phyloP scores from a whole-genome alignment of 2,329 filamentous ascomycete genomes.

The Pseudogymnoascus sp. region DNA sequence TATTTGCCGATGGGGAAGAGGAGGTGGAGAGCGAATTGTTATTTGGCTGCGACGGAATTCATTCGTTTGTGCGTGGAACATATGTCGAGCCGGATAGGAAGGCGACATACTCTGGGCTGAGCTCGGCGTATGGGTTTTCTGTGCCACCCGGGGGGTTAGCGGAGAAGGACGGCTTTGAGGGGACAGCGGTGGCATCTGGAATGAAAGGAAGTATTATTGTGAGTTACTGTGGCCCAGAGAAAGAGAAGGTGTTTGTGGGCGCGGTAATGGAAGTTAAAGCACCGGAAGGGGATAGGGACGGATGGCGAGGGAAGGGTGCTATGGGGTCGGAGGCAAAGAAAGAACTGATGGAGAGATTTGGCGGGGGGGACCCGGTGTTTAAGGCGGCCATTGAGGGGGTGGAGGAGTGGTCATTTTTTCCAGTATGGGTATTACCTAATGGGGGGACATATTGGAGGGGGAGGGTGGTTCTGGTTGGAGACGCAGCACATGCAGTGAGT shows the following conservation, averaged over 20 bases:
- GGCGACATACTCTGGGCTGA: constrained; percentile 12
- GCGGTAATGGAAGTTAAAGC: constrained; percentile 15
- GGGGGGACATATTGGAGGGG: constrained; percentile 15
- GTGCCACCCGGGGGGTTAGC: neutral
- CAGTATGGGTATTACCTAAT: constrained; percentile 14
- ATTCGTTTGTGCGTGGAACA: constrained; percentile 24
- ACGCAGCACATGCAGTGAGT: constrained; percentile 19
- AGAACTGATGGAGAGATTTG: constrained; percentile 14
- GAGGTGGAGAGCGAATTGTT: constrained; percentile 24
- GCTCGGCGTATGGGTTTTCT: constrained; percentile 12
- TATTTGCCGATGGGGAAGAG: constrained; percentile 25
- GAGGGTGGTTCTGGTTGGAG: constrained; percentile 16
- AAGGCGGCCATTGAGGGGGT: constrained; percentile 9
- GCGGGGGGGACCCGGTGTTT: constrained; percentile 11
- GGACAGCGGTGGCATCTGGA: constrained; percentile 14
- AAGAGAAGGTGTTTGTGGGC: constrained; percentile 14
- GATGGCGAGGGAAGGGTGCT: constrained; percentile 13
- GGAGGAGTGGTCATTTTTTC: constrained; percentile 15
- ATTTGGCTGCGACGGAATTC: constrained; percentile 30
- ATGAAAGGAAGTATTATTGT: constrained; percentile 13
- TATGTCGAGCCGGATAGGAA: constrained; percentile 17
- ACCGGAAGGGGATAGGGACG: constrained; percentile 13
- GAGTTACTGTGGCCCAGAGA: constrained; percentile 11
- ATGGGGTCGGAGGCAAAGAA: constrained; percentile 10
- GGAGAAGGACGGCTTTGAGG: constrained; percentile 12